Evolutionary conservation across 1,284 basidiomycete genomes (phyloP), one percentile per base, ranked within the genome.

Genomic region (Ceratobasidium sp.): DNA sequence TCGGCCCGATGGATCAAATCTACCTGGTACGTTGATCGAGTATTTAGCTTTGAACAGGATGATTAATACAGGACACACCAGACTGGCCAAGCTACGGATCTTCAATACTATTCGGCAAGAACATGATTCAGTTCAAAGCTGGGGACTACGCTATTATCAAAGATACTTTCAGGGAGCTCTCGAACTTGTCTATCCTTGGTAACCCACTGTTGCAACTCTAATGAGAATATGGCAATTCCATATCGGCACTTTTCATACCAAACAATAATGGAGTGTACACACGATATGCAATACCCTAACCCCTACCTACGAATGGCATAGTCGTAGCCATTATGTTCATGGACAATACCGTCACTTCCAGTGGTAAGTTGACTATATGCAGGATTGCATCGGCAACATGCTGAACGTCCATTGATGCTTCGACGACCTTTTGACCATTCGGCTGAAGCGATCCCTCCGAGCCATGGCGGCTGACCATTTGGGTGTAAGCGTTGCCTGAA

Each of bases 311-410:
- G 80, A 87, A 92, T 35, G 91, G 91, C 84, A 88, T 88, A 38
- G 86, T 86, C 14, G 89, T 86, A 33, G 91, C 87, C 89, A 94
- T 92, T 82, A 95, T 91, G 65, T 89, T 92, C 82, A 92, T 87
- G 46, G 91, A 88, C 57, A 94, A 87, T 69, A 95, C 89, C 35
- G 92, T 91, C 1, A 93, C 91, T 69, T 90, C 88, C 20, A 88
- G 87, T 0, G 93, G 92, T 54, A 96, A 85, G 46, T 86, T 86
- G 0, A 92, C 92, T 77, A 95, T 88, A 81, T 94, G 90, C 4
- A 92, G 90, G 66, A 96, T 85, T 1, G 91, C 88, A 77, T 90
- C 86, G 0, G 90, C 94, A 55, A 96, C 93, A 81, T 94, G 89
- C 77, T 89, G 83, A 4, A 89, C 90, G 78, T 93, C 90, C 80